Percentiles rank a stretch among this genome's conserved stretches.
These are phyloP conservation scores for Bisporella sp. DNA, from an alignment of 2,329 filamentous ascomycete genomes.

Conservation along the genomic window DNA sequence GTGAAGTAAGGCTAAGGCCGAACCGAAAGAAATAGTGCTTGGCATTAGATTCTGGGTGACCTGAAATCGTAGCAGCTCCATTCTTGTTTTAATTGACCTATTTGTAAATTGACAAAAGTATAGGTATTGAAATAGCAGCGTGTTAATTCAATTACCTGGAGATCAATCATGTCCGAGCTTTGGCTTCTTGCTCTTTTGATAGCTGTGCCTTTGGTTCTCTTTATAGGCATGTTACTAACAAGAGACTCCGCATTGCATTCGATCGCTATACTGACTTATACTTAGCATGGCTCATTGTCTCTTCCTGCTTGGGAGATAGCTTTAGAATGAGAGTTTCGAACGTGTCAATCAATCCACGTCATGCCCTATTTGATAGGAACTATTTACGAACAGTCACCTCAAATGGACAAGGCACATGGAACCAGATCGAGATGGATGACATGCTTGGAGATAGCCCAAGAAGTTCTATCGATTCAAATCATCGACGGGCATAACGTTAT, in stretches of 20 bases:
- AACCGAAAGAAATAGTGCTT: too few relatives aligned
- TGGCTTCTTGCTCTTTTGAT: slow-evolving; percentile 2
- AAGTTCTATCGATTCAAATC: slow-evolving; percentile 17
- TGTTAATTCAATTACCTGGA: too few relatives aligned
- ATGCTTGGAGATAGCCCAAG: slow-evolving; percentile 26
- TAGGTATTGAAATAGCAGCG: too few relatives aligned
- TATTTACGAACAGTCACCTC: slow-evolving; percentile 26
- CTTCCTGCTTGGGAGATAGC: slow-evolving; percentile 27
- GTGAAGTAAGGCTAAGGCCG: too few relatives aligned
- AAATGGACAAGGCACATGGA: slow-evolving; percentile 27
- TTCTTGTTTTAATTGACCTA: too few relatives aligned
- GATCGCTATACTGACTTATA: not conserved
- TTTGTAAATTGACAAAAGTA: too few relatives aligned
- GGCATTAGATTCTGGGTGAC: too few relatives aligned
- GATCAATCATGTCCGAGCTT: not conserved
- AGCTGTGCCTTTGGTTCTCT: slow-evolving; percentile 2
- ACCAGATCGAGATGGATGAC: slow-evolving; percentile 28
- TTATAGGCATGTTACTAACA: slow-evolving; percentile 20
- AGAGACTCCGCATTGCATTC: not conserved
- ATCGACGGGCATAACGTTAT: not conserved
- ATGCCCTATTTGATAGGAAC: slow-evolving; percentile 24
- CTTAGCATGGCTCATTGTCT: slow-evolving; percentile 27
- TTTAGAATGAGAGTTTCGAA: slow-evolving; percentile 19
- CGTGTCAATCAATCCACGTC: slow-evolving; percentile 19
- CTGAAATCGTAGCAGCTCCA: too few relatives aligned